phyloP scores from a whole-genome alignment of 2,329 filamentous ascomycete species.

The Cryoendolithus antarcticus region DNA sequence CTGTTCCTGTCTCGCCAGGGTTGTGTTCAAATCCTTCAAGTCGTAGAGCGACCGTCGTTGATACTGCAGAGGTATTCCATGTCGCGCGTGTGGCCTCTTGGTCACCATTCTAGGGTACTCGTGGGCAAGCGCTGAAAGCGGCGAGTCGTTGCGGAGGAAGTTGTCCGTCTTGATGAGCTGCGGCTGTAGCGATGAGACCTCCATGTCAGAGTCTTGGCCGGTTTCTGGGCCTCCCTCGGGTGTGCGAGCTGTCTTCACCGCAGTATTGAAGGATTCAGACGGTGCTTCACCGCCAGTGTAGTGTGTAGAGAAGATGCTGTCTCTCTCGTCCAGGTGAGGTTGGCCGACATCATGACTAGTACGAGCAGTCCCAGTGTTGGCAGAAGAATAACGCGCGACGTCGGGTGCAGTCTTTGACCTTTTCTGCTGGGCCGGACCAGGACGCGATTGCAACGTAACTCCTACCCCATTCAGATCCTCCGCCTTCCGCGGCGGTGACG shows the following conservation, averaged over 20 bases:
- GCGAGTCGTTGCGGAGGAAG: constrained; percentile 1
- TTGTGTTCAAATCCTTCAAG: constrained; percentile 13
- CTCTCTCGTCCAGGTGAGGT: constrained; percentile 48
- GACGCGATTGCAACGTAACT: not conserved
- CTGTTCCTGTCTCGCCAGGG: not conserved
- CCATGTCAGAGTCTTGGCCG: constrained; percentile 2
- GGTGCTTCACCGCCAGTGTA: constrained; percentile 42
- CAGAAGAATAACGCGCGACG: constrained; percentile 3
- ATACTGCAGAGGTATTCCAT: constrained; percentile 14
- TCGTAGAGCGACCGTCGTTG: constrained; percentile 23
- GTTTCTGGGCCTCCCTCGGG: not conserved
- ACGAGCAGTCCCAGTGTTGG: constrained; percentile 3
- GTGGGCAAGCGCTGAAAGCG: not conserved
- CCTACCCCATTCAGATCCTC: too few species aligned
- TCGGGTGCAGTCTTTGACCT: constrained; percentile 4
- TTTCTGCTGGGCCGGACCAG: constrained; percentile 2
- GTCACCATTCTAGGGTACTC: not conserved
- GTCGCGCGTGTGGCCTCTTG: constrained; percentile 6
- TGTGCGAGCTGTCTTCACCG: constrained; percentile 1
- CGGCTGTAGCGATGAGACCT: constrained; percentile 1
- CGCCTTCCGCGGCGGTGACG: constrained; percentile 1
- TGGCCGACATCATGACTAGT: constrained; percentile 22
- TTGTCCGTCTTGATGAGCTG: constrained; percentile 1
- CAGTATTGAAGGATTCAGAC: constrained; percentile 20
- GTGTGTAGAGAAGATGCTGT: constrained; percentile 52